Percentiles rank a stretch among this genome's conserved stretches.
These are phyloP conservation scores for Spinacia oleracea DNA, from an alignment of 179 eudicot species.

Conservation along the genomic window DNA sequence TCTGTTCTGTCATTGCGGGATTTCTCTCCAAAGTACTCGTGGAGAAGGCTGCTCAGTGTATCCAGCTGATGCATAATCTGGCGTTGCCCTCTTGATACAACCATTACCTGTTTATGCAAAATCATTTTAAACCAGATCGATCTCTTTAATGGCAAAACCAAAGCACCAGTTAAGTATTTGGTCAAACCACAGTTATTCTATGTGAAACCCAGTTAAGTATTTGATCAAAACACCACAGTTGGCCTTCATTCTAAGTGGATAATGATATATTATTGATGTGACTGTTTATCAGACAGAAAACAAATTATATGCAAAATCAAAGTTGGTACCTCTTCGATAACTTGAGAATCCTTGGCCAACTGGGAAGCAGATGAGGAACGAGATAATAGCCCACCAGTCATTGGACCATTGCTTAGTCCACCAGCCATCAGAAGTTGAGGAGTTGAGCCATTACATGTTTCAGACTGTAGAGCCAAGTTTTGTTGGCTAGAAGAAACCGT, in stretches of 20 bases:
- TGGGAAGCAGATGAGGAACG: slow-evolving; percentile 76
- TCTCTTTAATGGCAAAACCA: neutral
- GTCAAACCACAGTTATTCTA: neutral
- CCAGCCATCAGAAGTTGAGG: slow-evolving; percentile 51
- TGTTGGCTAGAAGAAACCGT: slow-evolving; percentile 64
- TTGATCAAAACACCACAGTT: neutral
- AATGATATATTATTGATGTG: neutral
- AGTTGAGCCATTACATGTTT: slow-evolving; percentile 57
- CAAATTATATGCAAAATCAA: neutral
- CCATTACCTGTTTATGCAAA: slow-evolving; percentile 45
- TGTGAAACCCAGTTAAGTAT: neutral
- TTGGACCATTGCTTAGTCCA: slow-evolving; percentile 54
- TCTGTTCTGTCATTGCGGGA: slow-evolving; percentile 43
- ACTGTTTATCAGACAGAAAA: neutral
- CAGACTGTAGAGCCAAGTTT: slow-evolving; percentile 63
- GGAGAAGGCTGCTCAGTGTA: slow-evolving; percentile 59
- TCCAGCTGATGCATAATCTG: slow-evolving; percentile 79
- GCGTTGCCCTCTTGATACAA: slow-evolving; percentile 60
- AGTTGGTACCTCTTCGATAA: slow-evolving; percentile 74
- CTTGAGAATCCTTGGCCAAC: slow-evolving; percentile 66
- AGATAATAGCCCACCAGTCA: slow-evolving; percentile 48
- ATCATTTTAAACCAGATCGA: neutral
- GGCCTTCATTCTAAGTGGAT: neutral
- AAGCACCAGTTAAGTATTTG: neutral
- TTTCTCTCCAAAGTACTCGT: slow-evolving; percentile 54